Conservation (phyloP, 1,284 basidiomycete species). For the Phlebopus sp. region DNA sequence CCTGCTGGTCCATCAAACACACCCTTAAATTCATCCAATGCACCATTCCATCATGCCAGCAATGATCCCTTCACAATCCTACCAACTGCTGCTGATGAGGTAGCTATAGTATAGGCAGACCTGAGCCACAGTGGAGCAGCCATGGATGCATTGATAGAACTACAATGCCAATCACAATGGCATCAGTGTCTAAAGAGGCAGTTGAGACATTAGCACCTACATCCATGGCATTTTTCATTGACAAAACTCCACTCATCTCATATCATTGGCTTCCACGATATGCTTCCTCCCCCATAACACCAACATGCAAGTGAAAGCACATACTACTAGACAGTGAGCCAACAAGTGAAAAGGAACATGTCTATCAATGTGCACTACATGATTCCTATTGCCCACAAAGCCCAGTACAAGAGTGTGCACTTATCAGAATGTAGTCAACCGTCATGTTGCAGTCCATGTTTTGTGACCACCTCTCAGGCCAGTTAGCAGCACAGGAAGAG, state of each 20-base stretch:
- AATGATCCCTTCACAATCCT: neutral
- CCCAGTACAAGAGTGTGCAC: neutral
- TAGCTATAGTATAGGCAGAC: neutral
- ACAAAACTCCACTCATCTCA: neutral
- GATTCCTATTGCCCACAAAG: neutral
- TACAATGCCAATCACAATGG: neutral
- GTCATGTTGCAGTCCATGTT: conserved; percentile 1
- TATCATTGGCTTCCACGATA: neutral
- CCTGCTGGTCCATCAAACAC: neutral
- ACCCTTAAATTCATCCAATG: neutral
- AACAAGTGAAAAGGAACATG: neutral
- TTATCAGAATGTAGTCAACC: conserved; percentile 2
- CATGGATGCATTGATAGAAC: too few relatives aligned
- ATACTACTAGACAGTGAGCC: conserved; percentile 1
- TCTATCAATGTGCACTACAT: conserved; percentile 1
- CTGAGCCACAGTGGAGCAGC: too few relatives aligned
- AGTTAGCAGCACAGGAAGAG: conserved; percentile 5
- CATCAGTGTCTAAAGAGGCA: neutral
- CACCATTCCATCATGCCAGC: neutral
- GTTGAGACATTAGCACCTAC: neutral
- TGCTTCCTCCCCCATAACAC: neutral
- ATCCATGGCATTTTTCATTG: conserved; percentile 1
- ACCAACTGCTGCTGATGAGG: neutral
- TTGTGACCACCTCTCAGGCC: neutral
- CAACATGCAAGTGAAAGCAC: conserved; percentile 1